Percentiles rank a stretch among this genome's conserved stretches.
Conservation (phyloP, 2,329 filamentous ascomycete species). For the Xylariaceae sp. region DNA sequence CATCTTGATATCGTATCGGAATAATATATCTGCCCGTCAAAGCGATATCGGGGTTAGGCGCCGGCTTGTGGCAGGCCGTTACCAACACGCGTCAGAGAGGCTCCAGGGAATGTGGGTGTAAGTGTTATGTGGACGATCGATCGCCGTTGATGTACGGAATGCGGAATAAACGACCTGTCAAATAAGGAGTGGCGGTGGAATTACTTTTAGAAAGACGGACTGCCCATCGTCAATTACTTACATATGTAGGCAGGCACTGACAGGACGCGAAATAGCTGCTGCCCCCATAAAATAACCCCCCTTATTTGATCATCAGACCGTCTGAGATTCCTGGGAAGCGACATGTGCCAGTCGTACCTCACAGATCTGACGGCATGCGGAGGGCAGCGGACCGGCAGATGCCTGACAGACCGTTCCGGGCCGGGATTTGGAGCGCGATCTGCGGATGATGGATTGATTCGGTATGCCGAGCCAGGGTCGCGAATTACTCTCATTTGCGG, state of each 20-base stretch:
- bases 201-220: not conserved
- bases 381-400: not conserved
- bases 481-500: no score
- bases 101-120: not conserved
- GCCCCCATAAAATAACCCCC: no score
- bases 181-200: not conserved
- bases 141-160: not conserved
- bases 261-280: not conserved
- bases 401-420: not conserved
- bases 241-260: not conserved
- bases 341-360: no score
- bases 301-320: no score
- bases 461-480: not conserved
- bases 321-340: no score
- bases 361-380: no score
- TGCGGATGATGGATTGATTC: not conserved
- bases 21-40: not conserved
- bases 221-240: not conserved
- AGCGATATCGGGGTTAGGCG: conserved; percentile 11
- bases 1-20: conserved; percentile 20
- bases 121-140: not conserved
- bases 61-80: conserved; percentile 21
- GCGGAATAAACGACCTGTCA: not conserved
- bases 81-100: conserved; percentile 1
- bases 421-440: not conserved